Percentiles rank a stretch among this genome's conserved stretches.
Evolutionary conservation across 2,329 filamentous ascomycete genomes (phyloP).

Genomic region (Paecilomyces formosus): DNA sequence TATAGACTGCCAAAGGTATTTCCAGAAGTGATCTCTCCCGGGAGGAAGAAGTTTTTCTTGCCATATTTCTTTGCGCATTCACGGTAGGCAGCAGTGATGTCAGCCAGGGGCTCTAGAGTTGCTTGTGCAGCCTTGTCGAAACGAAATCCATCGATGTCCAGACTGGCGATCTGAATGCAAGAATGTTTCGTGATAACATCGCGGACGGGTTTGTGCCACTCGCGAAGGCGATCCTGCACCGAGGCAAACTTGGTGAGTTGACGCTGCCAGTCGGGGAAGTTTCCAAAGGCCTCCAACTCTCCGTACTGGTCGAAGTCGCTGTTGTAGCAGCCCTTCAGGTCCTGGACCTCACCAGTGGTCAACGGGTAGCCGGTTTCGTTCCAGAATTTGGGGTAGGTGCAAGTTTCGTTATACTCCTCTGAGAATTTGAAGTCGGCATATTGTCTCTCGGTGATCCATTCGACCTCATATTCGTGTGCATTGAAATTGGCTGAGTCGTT

Average conservation of each 20-base stretch:
- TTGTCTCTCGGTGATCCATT: conserved; percentile 20
- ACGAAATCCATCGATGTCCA: not conserved
- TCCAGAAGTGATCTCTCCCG: conserved; percentile 52
- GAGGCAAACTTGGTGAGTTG: conserved; percentile 54
- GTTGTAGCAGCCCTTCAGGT: conserved; percentile 46
- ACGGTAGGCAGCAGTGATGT: conserved; percentile 45
- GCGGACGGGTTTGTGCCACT: conserved; percentile 48
- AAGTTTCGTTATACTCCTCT: conserved; percentile 42
- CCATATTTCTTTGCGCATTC: conserved; percentile 43
- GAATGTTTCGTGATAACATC: conserved; percentile 50
- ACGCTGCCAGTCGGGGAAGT: conserved; percentile 50
- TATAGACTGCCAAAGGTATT: conserved; percentile 50
- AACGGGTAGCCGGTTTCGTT: conserved; percentile 42
- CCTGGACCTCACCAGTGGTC: conserved; percentile 32
- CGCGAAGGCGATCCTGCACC: conserved; percentile 53
- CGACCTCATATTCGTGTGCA: not conserved
- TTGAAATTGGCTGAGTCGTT: not conserved
- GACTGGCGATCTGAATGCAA: conserved; percentile 36
- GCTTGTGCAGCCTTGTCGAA: not conserved
- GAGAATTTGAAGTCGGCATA: conserved; percentile 48
- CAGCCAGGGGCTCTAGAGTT: conserved; percentile 27
- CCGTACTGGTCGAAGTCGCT: conserved; percentile 54
- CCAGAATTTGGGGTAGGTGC: conserved; percentile 51
- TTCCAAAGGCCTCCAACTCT: conserved; percentile 50
- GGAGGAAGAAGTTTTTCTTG: conserved; percentile 54